Evolutionary conservation across 129 eudicot genomes (phyloP).

Genomic region (Ambrosia trifida): DNA sequence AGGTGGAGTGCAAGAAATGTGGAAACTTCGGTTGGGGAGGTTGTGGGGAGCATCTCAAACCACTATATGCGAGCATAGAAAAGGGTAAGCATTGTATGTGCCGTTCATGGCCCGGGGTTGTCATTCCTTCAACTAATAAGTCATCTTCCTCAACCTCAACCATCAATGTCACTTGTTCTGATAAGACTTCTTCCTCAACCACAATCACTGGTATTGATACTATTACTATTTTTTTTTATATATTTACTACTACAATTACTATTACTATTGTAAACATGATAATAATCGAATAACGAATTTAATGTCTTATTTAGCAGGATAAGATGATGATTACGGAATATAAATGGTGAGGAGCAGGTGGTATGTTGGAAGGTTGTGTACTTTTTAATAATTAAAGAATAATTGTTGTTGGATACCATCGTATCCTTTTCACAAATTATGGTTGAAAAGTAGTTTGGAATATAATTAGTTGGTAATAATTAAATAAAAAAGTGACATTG

Average conservation of each 20-base stretch:
- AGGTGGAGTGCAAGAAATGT: conserved; percentile 60
- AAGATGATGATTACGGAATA: conserved; percentile 30
- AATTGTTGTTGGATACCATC: conserved; percentile 27
- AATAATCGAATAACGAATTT: background rate
- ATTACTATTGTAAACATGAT: background rate
- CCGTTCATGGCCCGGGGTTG: conserved; percentile 82
- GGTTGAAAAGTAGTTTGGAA: conserved; percentile 9
- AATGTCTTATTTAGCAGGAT: conserved; percentile 20
- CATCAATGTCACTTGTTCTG: background rate
- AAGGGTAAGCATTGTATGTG: conserved; percentile 70
- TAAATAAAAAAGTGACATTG: background rate
- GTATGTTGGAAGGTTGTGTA: conserved; percentile 29
- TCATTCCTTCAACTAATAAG: conserved; percentile 39
- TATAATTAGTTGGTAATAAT: conserved; percentile 32
- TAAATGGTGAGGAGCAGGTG: conserved; percentile 21
- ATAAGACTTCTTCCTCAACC: background rate
- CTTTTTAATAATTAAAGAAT: conserved; percentile 30
- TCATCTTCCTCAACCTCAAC: conserved; percentile 33
- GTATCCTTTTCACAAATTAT: conserved; percentile 27
- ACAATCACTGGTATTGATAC: background rate
- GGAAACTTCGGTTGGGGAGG: conserved; percentile 75
- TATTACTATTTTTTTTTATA: background rate
- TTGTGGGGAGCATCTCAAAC: conserved; percentile 63
- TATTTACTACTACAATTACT: background rate
- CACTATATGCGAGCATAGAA: conserved; percentile 51